phyloP scores from a whole-genome alignment of 78 protist species.

The Dictyostelium capitatum region DNA sequence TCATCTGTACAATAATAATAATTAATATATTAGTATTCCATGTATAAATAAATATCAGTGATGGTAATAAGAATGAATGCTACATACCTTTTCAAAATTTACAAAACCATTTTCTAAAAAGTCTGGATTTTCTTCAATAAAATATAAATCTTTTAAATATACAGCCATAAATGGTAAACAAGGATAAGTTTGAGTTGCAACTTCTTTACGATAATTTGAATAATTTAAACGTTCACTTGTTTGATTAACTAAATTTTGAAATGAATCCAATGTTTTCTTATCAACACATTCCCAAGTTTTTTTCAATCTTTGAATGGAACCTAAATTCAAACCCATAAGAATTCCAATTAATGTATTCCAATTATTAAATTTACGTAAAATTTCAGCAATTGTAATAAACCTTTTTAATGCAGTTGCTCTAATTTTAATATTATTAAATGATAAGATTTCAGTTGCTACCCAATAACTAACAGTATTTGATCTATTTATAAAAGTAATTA shows the following conservation, averaged over 20 bases:
- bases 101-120: constrained; percentile 43
- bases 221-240: constrained; percentile 62
- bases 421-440: constrained; percentile 45
- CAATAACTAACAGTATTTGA: constrained; percentile 68
- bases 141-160: constrained; percentile 47
- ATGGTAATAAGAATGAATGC: neutral
- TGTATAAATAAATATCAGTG: too few species aligned
- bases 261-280: constrained; percentile 25
- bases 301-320: constrained; percentile 56
- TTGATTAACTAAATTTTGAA: constrained; percentile 5
- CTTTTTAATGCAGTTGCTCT: constrained; percentile 42
- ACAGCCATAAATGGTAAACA: constrained; percentile 68
- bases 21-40: too few species aligned
- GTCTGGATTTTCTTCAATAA: constrained; percentile 57
- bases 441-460: constrained; percentile 76
- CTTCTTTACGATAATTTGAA: constrained; percentile 42
- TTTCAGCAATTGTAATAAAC: constrained; percentile 56
- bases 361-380: constrained; percentile 37
- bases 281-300: constrained; percentile 72
- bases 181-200: constrained; percentile 23
- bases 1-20: constrained; percentile 22
- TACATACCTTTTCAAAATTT: constrained; percentile 39
- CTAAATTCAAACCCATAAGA: constrained; percentile 49
- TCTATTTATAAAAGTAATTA: constrained; percentile 54
- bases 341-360: constrained; percentile 57